Percentiles rank a stretch among this genome's conserved stretches.
These are phyloP conservation scores for Suillus luteus DNA, from an alignment of 768 basidiomycete species.

Conservation along the genomic window DNA sequence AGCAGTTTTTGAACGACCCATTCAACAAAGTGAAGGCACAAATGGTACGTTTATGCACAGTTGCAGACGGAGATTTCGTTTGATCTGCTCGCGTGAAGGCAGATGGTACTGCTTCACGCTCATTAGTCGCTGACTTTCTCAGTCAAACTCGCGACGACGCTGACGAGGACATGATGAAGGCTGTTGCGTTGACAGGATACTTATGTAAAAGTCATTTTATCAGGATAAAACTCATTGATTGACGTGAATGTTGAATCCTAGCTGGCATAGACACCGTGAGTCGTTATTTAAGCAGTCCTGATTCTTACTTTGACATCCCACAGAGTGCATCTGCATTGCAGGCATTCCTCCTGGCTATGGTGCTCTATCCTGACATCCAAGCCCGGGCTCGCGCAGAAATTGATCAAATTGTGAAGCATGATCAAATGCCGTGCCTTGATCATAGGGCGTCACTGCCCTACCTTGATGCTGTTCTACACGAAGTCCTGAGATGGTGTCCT, in stretches of 20 bases:
- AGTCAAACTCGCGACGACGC: neutral
- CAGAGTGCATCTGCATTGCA: slow-evolving; percentile 25
- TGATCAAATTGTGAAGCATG: slow-evolving; percentile 20
- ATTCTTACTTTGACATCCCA: neutral
- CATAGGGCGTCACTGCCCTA: slow-evolving; percentile 28
- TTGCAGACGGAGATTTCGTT: neutral
- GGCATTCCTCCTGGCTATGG: slow-evolving; percentile 31
- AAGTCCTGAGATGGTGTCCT: slow-evolving; percentile 28
- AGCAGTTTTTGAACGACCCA: neutral
- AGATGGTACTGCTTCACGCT: neutral
- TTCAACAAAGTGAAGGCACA: neutral
- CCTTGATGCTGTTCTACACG: slow-evolving; percentile 25
- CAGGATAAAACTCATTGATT: neutral
- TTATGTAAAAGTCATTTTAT: neutral
- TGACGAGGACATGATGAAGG: neutral
- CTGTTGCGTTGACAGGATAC: neutral
- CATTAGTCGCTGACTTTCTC: slow-evolving; percentile 3
- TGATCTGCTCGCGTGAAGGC: neutral
- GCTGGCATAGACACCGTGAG: slow-evolving; percentile 10
- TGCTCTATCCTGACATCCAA: slow-evolving; percentile 31
- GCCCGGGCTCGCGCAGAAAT: slow-evolving; percentile 34
- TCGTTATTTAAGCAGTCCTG: neutral
- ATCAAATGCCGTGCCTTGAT: slow-evolving; percentile 13
- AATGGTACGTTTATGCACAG: neutral
- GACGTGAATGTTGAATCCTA: neutral